These are phyloP conservation scores for Debaryomyces sp. DNA, from an alignment of 1,139 yeast genomes.

Conservation along the genomic window DNA sequence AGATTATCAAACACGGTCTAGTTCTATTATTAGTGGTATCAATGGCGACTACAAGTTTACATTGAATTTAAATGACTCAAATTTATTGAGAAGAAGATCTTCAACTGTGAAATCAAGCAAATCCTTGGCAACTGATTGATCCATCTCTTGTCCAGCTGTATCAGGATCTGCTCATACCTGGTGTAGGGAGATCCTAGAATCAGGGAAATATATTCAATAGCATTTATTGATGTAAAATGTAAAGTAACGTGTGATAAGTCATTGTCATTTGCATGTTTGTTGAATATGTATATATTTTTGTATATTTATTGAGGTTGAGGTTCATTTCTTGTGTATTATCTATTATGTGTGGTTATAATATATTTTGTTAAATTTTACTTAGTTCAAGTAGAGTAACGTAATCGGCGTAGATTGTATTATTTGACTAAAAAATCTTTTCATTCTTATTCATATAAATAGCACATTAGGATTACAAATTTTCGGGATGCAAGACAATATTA, in stretches of 20 bases:
- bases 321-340: slow-evolving; percentile 7
- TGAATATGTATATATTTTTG: slow-evolving; percentile 4
- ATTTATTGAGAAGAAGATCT: slow-evolving; percentile 39
- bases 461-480: background rate
- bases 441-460: background rate
- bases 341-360: background rate
- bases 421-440: background rate
- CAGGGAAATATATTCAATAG: background rate
- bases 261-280: background rate
- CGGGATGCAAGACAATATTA: background rate
- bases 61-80: slow-evolving; percentile 46
- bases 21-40: slow-evolving; percentile 44
- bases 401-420: background rate
- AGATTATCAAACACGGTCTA: slow-evolving; percentile 43
- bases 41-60: slow-evolving; percentile 48
- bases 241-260: background rate
- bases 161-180: background rate
- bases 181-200: background rate
- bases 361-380: background rate
- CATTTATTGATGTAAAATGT: background rate
- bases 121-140: background rate
- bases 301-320: slow-evolving; percentile 3
- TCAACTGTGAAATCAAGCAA: slow-evolving; percentile 15
- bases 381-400: background rate
- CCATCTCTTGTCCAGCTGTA: background rate